These are phyloP conservation scores for Mortierella sp. DNA, from an alignment of 371 early-diverging fungal species.

Conservation along the genomic window DNA sequence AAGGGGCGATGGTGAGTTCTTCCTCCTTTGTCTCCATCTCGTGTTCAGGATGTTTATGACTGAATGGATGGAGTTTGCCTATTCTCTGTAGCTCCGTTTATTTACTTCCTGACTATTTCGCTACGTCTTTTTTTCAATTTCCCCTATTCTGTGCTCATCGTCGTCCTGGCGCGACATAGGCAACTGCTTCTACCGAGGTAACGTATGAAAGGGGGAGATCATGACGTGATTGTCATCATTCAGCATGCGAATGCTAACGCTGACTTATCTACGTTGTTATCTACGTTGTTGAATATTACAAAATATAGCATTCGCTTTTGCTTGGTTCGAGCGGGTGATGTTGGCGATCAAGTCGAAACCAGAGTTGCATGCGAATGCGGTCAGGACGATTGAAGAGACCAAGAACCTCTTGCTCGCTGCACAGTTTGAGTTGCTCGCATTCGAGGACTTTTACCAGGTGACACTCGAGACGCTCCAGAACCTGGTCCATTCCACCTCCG, in stretches of 20 bases:
- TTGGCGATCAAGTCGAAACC: slow-evolving; percentile 38
- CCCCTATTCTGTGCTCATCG: background rate
- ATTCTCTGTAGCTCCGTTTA: background rate
- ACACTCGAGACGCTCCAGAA: slow-evolving; percentile 63
- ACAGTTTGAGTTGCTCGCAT: slow-evolving; percentile 72
- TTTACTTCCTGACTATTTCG: background rate
- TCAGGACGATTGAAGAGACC: slow-evolving; percentile 61
- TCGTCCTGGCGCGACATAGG: slow-evolving; percentile 54
- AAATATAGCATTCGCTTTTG: slow-evolving; percentile 72
- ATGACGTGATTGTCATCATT: background rate
- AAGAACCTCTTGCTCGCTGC: slow-evolving; percentile 63
- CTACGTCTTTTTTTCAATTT: background rate
- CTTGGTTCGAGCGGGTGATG: slow-evolving; percentile 75
- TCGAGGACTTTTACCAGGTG: slow-evolving; percentile 75
- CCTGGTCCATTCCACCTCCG: slow-evolving; percentile 46
- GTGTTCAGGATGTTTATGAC: no score
- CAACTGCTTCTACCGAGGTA: slow-evolving; percentile 83
- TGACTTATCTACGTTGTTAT: background rate
- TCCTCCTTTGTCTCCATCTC: background rate
- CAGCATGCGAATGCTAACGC: background rate
- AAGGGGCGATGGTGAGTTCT: slow-evolving; percentile 76
- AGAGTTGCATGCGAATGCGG: slow-evolving; percentile 50
- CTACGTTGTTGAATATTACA: background rate
- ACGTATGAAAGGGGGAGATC: background rate
- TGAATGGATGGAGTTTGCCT: background rate